phyloP scores from a whole-genome alignment of 106 monocot genomes.

The Platanthera guangdongensis region DNA sequence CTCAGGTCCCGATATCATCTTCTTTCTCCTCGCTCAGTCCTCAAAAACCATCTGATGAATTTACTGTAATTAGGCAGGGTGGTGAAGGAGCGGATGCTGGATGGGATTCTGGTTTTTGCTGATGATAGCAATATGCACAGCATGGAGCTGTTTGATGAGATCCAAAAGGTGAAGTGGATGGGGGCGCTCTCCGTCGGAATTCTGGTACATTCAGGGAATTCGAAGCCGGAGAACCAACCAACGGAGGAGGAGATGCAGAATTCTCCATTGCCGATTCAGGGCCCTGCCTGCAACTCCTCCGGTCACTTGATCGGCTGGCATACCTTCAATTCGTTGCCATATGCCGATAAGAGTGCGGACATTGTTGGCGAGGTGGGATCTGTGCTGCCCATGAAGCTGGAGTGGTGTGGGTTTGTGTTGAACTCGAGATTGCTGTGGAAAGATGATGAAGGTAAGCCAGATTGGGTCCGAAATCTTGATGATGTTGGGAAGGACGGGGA shows the following conservation, averaged over 20 bases:
- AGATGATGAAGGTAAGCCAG: conserved; percentile 39
- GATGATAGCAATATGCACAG: conserved; percentile 90
- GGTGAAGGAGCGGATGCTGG: conserved; percentile 51
- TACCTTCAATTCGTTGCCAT: conserved; percentile 53
- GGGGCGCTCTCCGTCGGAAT: conserved; percentile 70
- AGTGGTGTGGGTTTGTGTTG: conserved; percentile 87
- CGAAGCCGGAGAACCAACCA: conserved; percentile 14
- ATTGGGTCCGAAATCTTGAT: conserved; percentile 64
- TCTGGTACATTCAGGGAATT: conserved; percentile 47
- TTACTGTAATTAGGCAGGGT: conserved; percentile 24
- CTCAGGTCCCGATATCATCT: conserved; percentile 39
- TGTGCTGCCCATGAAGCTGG: conserved; percentile 50
- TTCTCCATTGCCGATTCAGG: conserved; percentile 51
- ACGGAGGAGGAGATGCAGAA: conserved; percentile 31
- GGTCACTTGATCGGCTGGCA: conserved; percentile 65
- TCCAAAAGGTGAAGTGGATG: conserved; percentile 76
- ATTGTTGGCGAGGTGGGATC: conserved; percentile 46
- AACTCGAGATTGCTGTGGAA: conserved; percentile 77
- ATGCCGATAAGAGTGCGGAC: conserved; percentile 27
- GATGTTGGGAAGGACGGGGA: conserved; percentile 24
- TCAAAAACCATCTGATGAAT: neutral
- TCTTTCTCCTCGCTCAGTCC: neutral
- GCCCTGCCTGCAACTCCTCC: conserved; percentile 75
- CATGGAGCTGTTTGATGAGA: conserved; percentile 86
- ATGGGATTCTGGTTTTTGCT: conserved; percentile 69